Base-by-base conservation (phyloP, 495 filamentous ascomycete genomes). In the Penicillium tannophilum region DNA sequence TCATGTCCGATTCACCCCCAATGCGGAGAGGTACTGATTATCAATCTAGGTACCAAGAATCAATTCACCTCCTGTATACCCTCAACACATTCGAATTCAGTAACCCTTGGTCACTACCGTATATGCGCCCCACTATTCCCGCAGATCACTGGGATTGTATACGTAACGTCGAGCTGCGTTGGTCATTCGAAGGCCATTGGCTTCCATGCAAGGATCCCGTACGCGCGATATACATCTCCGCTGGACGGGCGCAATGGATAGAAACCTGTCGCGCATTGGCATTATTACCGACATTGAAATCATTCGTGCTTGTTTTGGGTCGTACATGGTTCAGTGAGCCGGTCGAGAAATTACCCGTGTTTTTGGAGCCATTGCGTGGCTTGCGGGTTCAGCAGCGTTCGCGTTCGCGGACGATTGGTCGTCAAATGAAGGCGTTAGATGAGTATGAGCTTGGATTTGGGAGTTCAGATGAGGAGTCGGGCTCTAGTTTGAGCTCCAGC, bases 141-240 rank as follows among this genome's bases (percentile, higher is more conserved):
- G 6, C 52, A 3, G 65, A 72, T 10, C 58, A 67, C 45, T 74
- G 73, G 72, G 55, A 69, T 33, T 61, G 56, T 3, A 76, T 79
- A 46, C 75, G 72, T 54, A 43, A 39, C 35, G 63, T 80, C 49
- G 75, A 77, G 41, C 72, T 80, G 16, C 71, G 74, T 70, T 79
- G 75, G 75, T 75, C 77, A 0, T 80, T 80, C 54, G 74, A 73
- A 0, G 77, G 76, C 55, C 76, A 79, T 55, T 77, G 76, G 73
- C 71, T 80, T 0, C 77, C 77, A 6, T 74, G 64, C 62, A 80
- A 80, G 56, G 77, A 80, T 61, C 72, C 77, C 49, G 77, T 80
- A 23, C 76, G 76, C 50, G 51, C 68, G 14, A 64, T 80, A 0
- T 80, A 80, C 45, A 72, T 79, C 52, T 69, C 71, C 41, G 76